phyloP scores from a whole-genome alignment of 2,329 filamentous ascomycete genomes.

The Hypocrella siamensis region DNA sequence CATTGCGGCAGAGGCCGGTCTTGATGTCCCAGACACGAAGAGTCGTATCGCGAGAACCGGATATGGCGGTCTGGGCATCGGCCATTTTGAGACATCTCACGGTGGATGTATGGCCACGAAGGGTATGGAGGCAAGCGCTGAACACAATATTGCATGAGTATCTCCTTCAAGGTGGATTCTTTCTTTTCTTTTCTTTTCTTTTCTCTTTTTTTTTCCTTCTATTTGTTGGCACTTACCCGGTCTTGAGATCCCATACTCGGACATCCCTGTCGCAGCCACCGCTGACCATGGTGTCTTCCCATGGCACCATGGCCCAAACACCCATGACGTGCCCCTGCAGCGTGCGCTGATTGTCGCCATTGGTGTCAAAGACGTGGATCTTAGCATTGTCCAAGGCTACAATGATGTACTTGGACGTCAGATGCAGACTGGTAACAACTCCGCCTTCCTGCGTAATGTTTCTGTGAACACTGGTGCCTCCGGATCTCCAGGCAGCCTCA shows the following conservation, averaged over 20 bases:
- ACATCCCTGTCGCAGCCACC: conserved; percentile 95
- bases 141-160: too few species aligned
- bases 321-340: conserved; percentile 96
- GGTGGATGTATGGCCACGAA: conserved; percentile 91
- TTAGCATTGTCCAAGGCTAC: conserved; percentile 95
- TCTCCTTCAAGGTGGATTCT: too few species aligned
- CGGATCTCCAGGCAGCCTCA: conserved; percentile 89
- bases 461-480: conserved; percentile 66
- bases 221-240: conserved; percentile 75
- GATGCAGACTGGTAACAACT: conserved; percentile 86
- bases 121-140: conserved; percentile 61
- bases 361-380: conserved; percentile 93
- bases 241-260: conserved; percentile 88
- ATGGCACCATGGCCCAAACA: conserved; percentile 98
- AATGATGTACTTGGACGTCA: conserved; percentile 93
- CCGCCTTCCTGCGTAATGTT: conserved; percentile 95
- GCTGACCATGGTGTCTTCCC: conserved; percentile 88
- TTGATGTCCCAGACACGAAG: conserved; percentile 89
- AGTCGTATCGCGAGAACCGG: conserved; percentile 87
- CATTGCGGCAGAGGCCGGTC: conserved; percentile 76
- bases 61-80: conserved; percentile 84
- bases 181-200: too few species aligned
- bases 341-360: conserved; percentile 76
- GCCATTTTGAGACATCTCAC: conserved; percentile 97
- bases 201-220: too few species aligned